Evolutionary conservation across 1,139 yeast species (phyloP).

Genomic region (Magnusiomyces clavatus): DNA sequence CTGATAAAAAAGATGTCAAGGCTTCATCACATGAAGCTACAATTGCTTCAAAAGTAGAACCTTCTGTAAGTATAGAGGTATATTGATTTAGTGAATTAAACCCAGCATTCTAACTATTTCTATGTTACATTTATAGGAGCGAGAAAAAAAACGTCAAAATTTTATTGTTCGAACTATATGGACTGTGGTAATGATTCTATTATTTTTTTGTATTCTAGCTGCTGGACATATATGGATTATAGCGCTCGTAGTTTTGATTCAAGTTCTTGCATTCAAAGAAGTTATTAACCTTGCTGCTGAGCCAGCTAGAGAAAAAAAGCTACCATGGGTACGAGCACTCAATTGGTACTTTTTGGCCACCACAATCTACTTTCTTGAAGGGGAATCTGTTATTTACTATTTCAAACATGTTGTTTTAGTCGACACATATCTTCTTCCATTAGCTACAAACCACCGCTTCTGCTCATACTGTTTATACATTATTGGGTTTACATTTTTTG

Average conservation of each 20-base stretch:
- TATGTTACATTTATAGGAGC: slow-evolving; percentile 26
- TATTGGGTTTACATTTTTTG: slow-evolving; percentile 84
- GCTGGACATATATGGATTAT: slow-evolving; percentile 85
- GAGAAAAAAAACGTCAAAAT: slow-evolving; percentile 68
- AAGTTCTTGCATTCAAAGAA: slow-evolving; percentile 81
- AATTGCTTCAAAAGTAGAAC: too few relatives aligned
- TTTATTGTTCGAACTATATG: slow-evolving; percentile 87
- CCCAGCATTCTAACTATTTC: too few relatives aligned
- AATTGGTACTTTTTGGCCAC: slow-evolving; percentile 75
- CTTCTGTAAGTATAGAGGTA: too few relatives aligned
- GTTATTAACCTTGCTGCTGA: slow-evolving; percentile 76
- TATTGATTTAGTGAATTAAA: too few relatives aligned
- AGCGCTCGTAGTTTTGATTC: slow-evolving; percentile 60
- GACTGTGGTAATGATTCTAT: slow-evolving; percentile 85
- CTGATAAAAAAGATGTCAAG: too few relatives aligned
- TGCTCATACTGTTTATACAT: slow-evolving; percentile 78
- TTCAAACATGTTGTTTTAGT: slow-evolving; percentile 41
- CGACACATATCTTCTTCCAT: slow-evolving; percentile 37
- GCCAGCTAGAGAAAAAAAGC: slow-evolving; percentile 74
- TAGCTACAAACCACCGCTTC: slow-evolving; percentile 68
- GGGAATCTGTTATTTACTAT: slow-evolving; percentile 69
- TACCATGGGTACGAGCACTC: slow-evolving; percentile 76
- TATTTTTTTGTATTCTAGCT: slow-evolving; percentile 63
- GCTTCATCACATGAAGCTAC: too few relatives aligned
- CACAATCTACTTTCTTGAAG: slow-evolving; percentile 82